Evolutionary conservation across 257 asterid species (phyloP).

Genomic region (Fraxinus quadrangulata): DNA sequence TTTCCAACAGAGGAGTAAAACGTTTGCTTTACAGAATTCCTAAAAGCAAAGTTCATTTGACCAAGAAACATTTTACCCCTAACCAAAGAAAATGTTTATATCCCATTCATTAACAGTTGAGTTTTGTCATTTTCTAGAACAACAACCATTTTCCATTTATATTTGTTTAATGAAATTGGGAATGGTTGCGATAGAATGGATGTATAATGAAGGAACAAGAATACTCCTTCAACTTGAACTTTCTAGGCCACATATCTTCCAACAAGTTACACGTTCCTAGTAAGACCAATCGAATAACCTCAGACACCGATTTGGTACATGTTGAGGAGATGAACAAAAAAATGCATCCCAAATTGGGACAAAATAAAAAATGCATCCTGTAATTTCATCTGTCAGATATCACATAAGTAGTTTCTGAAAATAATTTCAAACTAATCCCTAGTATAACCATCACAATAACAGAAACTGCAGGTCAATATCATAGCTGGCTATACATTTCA

Average conservation of each 20-base stretch:
- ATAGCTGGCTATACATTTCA: neutral
- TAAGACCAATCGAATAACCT: neutral
- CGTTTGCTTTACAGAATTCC: neutral
- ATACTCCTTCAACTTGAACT: neutral
- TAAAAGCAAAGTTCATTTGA: neutral
- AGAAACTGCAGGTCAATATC: neutral
- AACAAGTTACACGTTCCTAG: neutral
- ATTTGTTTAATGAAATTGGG: neutral
- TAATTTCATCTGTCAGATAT: neutral
- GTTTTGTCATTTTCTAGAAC: neutral
- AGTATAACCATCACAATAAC: neutral
- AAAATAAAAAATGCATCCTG: neutral
- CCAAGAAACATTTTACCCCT: neutral
- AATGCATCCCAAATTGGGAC: too few species aligned
- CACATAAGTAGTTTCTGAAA: neutral
- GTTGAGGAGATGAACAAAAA: neutral
- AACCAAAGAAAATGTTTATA: neutral
- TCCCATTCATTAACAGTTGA: too few species aligned
- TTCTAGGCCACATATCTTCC: neutral
- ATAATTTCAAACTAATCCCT: slow-evolving; percentile 4
- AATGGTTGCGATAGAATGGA: neutral
- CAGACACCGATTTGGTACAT: neutral
- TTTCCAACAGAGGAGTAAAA: neutral
- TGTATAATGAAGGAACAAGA: neutral
- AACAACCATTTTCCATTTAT: neutral